phyloP scores from a whole-genome alignment of 768 basidiomycete species.

The Lyophyllum semitale region DNA sequence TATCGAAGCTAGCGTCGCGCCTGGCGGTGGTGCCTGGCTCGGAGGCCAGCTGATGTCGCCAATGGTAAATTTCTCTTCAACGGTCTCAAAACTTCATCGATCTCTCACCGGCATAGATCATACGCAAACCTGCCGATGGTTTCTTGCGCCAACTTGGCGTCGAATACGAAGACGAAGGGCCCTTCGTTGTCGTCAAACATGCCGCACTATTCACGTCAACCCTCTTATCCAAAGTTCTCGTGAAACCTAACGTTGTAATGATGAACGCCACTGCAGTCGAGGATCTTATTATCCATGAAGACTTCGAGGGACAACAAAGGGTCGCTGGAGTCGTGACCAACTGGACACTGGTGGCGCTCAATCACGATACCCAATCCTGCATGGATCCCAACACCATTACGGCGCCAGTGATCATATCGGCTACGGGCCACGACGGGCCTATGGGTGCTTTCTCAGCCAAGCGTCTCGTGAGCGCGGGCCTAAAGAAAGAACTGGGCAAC shows the following conservation, averaged over 20 bases:
- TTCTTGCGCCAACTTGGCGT: constrained; percentile 73
- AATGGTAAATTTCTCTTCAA: constrained; percentile 48
- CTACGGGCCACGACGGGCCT: constrained; percentile 76
- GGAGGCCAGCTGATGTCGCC: constrained; percentile 80
- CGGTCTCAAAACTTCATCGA: neutral
- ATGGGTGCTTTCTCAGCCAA: constrained; percentile 86
- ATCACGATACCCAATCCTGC: constrained; percentile 77
- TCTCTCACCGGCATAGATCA: constrained; percentile 45
- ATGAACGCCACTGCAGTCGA: constrained; percentile 84
- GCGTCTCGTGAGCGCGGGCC: constrained; percentile 73
- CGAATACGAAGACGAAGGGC: constrained; percentile 76
- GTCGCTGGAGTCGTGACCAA: constrained; percentile 54
- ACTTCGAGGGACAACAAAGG: constrained; percentile 53
- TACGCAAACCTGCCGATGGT: constrained; percentile 74
- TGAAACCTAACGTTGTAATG: constrained; percentile 69
- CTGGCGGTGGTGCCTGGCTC: constrained; percentile 78
- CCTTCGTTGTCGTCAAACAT: constrained; percentile 80
- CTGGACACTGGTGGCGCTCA: constrained; percentile 53
- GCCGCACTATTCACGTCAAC: constrained; percentile 83
- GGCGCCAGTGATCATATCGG: constrained; percentile 72
- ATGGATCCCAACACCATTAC: constrained; percentile 84
- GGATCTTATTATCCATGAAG: constrained; percentile 71
- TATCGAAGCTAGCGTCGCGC: constrained; percentile 79
- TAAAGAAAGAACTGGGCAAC: constrained; percentile 73
- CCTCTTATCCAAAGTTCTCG: constrained; percentile 67